phyloP scores from a whole-genome alignment of 2,329 filamentous ascomycete species.

The Beauveria sp. region DNA sequence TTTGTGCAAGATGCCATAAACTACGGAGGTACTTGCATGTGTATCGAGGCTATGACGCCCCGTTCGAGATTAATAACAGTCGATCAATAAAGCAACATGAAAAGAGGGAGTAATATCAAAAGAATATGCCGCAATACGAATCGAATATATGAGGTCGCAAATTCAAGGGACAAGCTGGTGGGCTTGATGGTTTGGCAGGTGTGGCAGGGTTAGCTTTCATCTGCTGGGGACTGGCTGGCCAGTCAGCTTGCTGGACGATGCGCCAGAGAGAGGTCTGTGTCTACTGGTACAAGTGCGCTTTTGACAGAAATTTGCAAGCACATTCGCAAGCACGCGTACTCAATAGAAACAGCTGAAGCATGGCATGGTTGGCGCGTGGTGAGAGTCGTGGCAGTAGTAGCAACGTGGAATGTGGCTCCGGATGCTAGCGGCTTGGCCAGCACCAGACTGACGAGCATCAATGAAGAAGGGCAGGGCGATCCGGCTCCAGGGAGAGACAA shows the following conservation, averaged over 20 bases:
- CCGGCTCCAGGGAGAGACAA: no score
- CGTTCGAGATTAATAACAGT: no score
- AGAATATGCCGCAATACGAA: neutral
- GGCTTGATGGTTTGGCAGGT: neutral
- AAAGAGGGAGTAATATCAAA: neutral
- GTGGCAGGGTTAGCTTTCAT: neutral
- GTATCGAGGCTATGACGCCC: neutral
- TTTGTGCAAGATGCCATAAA: neutral
- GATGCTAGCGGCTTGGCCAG: neutral
- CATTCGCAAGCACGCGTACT: no score
- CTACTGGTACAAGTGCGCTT: no score
- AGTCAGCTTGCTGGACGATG: neutral
- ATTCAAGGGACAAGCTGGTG: neutral
- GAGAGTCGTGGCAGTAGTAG: neutral
- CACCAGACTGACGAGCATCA: neutral
- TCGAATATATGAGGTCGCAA: neutral
- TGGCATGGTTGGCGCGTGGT: neutral
- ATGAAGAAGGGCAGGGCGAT: no score
- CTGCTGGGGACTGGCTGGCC: neutral
- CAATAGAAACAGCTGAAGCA: no score
- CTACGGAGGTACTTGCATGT: neutral
- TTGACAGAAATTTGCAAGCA: no score
- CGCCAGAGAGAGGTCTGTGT: neutral
- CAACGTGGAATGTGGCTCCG: neutral
- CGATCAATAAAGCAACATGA: neutral